phyloP scores from a whole-genome alignment of 768 basidiomycete species.

The Lentinula sp. region DNA sequence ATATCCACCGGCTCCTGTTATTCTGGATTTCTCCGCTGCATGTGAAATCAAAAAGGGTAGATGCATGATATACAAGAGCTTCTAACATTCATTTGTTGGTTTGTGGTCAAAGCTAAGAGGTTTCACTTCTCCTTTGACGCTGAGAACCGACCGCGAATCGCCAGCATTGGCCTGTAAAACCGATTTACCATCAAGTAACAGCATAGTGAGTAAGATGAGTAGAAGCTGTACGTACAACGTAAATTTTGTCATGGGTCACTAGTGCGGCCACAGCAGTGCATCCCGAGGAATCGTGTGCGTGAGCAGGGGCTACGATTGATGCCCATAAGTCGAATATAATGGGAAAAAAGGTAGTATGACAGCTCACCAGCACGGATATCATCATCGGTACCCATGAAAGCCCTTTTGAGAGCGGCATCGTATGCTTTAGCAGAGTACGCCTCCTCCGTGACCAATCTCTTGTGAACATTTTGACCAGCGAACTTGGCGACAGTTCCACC shows the following conservation, averaged over 20 bases:
- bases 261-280: constrained; percentile 92
- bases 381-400: constrained; percentile 93
- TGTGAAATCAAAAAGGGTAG: constrained; percentile 8
- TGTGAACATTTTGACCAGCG: constrained; percentile 80
- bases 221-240: constrained; percentile 51
- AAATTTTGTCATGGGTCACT: constrained; percentile 76
- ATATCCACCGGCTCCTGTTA: constrained; percentile 88
- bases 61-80: constrained; percentile 1
- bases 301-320: constrained; percentile 61
- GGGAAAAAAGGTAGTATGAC: not conserved
- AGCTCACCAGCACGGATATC: constrained; percentile 78
- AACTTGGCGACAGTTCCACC: constrained; percentile 82
- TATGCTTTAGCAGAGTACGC: constrained; percentile 67
- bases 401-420: constrained; percentile 72
- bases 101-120: constrained; percentile 94
- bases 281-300: constrained; percentile 88
- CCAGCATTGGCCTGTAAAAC: constrained; percentile 86
- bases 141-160: constrained; percentile 88
- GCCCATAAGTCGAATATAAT: constrained; percentile 8
- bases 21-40: constrained; percentile 78
- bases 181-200: constrained; percentile 3
- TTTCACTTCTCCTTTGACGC: constrained; percentile 79
- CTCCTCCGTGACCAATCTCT: constrained; percentile 66
- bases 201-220: not conserved
- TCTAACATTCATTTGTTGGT: constrained; percentile 77